Evolutionary conservation across 169 alveolate species (phyloP).

Genomic region (Plasmodium gonderi): DNA sequence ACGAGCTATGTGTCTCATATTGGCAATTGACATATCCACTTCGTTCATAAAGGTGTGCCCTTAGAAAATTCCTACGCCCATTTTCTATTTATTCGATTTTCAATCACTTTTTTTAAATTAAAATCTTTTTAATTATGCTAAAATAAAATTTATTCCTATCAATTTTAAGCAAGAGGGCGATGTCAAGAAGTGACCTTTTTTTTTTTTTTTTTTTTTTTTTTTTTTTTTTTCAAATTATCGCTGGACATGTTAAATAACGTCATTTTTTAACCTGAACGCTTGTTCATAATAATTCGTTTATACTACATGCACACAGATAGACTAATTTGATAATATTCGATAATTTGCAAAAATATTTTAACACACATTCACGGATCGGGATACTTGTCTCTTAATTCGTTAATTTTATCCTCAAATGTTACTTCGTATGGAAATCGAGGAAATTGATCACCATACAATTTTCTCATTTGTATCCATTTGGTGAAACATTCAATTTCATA

Average conservation of each 20-base stretch:
- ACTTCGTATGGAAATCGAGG: slow-evolving; percentile 88
- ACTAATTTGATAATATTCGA: slow-evolving; percentile 3
- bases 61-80: too few species aligned
- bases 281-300: background rate
- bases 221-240: background rate
- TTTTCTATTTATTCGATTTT: too few species aligned
- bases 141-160: too few species aligned
- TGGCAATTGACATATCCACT: too few species aligned
- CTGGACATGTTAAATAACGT: background rate
- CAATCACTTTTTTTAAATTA: too few species aligned
- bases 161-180: too few species aligned
- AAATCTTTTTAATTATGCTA: too few species aligned
- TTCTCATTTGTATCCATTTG: slow-evolving; percentile 85
- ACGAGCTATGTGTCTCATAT: too few species aligned
- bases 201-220: too few species aligned
- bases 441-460: slow-evolving; percentile 81
- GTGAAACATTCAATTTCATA: slow-evolving; percentile 87
- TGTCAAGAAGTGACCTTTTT: too few species aligned
- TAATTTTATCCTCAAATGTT: slow-evolving; percentile 85
- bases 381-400: slow-evolving; percentile 79
- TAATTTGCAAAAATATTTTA: background rate
- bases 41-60: too few species aligned
- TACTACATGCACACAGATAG: background rate
- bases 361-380: slow-evolving; percentile 74
- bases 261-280: background rate